phyloP scores from a whole-genome alignment of 345 rosid species.

The Eucalyptus paniculata region DNA sequence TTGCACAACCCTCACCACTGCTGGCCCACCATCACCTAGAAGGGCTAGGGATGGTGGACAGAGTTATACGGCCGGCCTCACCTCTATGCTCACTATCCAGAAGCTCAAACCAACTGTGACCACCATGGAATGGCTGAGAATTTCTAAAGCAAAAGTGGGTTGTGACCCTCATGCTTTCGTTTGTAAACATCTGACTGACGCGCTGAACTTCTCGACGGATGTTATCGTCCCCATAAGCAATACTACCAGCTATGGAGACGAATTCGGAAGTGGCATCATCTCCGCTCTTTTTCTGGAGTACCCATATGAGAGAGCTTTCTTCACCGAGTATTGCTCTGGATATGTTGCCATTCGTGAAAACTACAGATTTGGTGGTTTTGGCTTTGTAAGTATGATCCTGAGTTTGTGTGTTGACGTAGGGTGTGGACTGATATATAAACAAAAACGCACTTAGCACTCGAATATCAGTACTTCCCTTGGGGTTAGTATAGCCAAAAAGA shows the following conservation, averaged over 20 bases:
- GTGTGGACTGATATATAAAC: background rate
- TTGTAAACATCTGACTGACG: slow-evolving; percentile 3
- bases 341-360: slow-evolving; percentile 1
- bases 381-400: slow-evolving; percentile 24
- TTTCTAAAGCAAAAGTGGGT: slow-evolving; percentile 16
- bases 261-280: slow-evolving; percentile 4
- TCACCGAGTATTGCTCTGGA: slow-evolving; percentile 14
- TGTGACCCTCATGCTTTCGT: slow-evolving; percentile 37
- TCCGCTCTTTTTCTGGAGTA: slow-evolving; percentile 37
- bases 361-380: slow-evolving; percentile 43
- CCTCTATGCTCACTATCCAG: slow-evolving; percentile 39
- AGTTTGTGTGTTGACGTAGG: background rate
- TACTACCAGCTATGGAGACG: slow-evolving; percentile 1
- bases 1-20: background rate
- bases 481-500: background rate
- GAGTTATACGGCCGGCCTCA: slow-evolving; percentile 52
- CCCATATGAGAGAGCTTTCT: slow-evolving; percentile 35
- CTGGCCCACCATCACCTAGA: too few species aligned
- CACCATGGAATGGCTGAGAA: slow-evolving; percentile 12
- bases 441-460: background rate
- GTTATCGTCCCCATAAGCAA: background rate
- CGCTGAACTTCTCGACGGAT: background rate
- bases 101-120: slow-evolving; percentile 12
- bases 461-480: background rate
- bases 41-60: background rate